These are phyloP conservation scores for Selaginella tamariscina DNA, from an alignment of 75 land plant species.

Conservation along the genomic window DNA sequence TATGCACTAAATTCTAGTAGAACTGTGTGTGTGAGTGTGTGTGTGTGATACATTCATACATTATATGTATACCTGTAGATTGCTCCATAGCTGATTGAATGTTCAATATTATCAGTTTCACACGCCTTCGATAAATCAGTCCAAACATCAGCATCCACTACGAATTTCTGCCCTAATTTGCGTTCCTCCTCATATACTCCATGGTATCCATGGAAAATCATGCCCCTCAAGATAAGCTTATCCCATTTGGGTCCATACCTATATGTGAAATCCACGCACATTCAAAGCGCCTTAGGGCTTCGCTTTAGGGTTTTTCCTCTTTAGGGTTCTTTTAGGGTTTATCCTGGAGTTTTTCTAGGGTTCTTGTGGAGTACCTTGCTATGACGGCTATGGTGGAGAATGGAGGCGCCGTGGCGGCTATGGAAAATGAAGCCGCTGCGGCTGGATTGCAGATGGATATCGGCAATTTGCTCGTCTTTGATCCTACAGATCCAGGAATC, in stretches of 20 bases:
- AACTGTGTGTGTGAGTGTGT: too few species aligned
- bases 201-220: conserved; percentile 9
- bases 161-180: conserved; percentile 9
- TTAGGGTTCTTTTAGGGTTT: too few species aligned
- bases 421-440: conserved; percentile 8
- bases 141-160: conserved; percentile 5
- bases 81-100: conserved; percentile 2
- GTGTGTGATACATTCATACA: neutral
- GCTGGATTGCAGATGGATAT: conserved; percentile 40
- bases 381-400: neutral
- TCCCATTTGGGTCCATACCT: neutral
- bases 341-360: neutral
- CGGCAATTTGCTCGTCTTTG: conserved; percentile 62
- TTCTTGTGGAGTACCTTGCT: neutral
- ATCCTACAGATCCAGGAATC: conserved; percentile 37
- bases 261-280: neutral
- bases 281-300: neutral
- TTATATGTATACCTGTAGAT: neutral
- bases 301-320: too few species aligned
- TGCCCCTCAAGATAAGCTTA: neutral
- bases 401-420: neutral
- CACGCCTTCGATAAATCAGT: neutral
- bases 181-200: conserved; percentile 5
- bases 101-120: neutral
- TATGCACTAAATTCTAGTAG: too few species aligned